Percentiles rank a stretch among this genome's conserved stretches.
Evolutionary conservation across 192 early-diverging fungal genomes (phyloP).

Genomic region (Geranomyces variabilis): DNA sequence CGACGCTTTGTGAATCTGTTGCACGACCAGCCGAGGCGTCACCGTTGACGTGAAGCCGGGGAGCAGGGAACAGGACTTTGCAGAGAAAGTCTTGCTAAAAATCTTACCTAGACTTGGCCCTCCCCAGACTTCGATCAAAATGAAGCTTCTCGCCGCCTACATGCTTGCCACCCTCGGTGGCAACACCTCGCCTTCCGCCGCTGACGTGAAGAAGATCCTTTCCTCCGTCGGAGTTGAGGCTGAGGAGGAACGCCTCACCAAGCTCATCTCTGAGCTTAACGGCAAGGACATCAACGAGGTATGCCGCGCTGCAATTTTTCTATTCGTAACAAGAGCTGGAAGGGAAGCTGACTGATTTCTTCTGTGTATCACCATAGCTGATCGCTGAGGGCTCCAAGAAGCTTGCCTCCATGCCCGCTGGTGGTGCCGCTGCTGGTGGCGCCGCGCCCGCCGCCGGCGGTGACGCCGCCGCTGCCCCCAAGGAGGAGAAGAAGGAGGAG

Average conservation of each 20-base stretch:
- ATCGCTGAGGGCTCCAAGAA: conserved; percentile 90
- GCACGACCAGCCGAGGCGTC: too few species aligned
- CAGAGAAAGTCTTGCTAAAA: too few species aligned
- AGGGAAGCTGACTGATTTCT: background rate
- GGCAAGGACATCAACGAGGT: conserved; percentile 91
- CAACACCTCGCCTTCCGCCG: conserved; percentile 76
- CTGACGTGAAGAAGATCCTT: conserved; percentile 82
- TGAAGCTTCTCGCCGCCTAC: conserved; percentile 99
- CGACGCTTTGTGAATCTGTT: too few species aligned
- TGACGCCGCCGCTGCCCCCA: conserved; percentile 61
- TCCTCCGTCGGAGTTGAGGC: conserved; percentile 89
- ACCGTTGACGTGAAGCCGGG: too few species aligned
- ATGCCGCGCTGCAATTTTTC: conserved; percentile 10
- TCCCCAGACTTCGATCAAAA: conserved; percentile 41
- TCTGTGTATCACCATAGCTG: conserved; percentile 59
- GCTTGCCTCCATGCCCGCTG: conserved; percentile 91
- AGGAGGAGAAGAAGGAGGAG: conserved; percentile 86
- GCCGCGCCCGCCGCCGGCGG: conserved; percentile 68
- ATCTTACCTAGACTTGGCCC: too few species aligned
- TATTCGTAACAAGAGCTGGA: background rate
- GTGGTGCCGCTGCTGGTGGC: conserved; percentile 71
- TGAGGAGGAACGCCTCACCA: conserved; percentile 77
- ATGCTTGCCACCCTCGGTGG: conserved; percentile 90
- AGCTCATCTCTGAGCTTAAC: conserved; percentile 79
- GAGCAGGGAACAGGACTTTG: too few species aligned